Percentiles rank a stretch among this genome's conserved stretches.
phyloP scores from a whole-genome alignment of 1,284 basidiomycete species.

The Phellinidium pouzarii region DNA sequence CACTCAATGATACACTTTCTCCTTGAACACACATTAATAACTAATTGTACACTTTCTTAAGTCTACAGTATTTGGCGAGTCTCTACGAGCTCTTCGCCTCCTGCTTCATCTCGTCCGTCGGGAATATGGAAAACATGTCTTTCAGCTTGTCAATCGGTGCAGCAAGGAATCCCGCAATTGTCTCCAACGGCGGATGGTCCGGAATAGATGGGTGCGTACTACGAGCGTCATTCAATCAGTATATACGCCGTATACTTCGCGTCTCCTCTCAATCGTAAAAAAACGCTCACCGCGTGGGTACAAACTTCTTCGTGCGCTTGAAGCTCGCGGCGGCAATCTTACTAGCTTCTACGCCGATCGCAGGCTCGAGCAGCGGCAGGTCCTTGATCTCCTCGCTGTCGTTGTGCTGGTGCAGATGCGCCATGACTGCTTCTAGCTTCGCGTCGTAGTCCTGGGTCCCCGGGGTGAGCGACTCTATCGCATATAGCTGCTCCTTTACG shows the following conservation, averaged over 20 bases:
- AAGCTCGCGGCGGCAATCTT: conserved; percentile 41
- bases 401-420: conserved; percentile 44
- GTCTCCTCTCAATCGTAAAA: neutral
- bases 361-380: conserved; percentile 45
- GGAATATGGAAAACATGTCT: conserved; percentile 52
- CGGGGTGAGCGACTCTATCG: conserved; percentile 38
- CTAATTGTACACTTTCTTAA: too few species aligned
- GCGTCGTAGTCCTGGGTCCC: conserved; percentile 38
- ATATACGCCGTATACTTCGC: neutral
- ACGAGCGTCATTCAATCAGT: neutral
- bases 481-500: conserved; percentile 44
- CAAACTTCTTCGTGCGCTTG: conserved; percentile 56
- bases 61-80: too few species aligned
- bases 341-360: conserved; percentile 37
- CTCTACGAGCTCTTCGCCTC: conserved; percentile 10
- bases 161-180: conserved; percentile 46
- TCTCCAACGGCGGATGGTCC: conserved; percentile 56
- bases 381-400: conserved; percentile 51
- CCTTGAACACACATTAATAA: too few species aligned
- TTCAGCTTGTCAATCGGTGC: conserved; percentile 57
- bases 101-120: conserved; percentile 47
- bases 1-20: too few species aligned
- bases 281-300: conserved; percentile 43
- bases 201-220: conserved; percentile 48
- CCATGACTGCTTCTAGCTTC: conserved; percentile 39